Evolutionary conservation across 2,329 filamentous ascomycete species (phyloP).

Genomic region (Sarocladium brachiariae): DNA sequence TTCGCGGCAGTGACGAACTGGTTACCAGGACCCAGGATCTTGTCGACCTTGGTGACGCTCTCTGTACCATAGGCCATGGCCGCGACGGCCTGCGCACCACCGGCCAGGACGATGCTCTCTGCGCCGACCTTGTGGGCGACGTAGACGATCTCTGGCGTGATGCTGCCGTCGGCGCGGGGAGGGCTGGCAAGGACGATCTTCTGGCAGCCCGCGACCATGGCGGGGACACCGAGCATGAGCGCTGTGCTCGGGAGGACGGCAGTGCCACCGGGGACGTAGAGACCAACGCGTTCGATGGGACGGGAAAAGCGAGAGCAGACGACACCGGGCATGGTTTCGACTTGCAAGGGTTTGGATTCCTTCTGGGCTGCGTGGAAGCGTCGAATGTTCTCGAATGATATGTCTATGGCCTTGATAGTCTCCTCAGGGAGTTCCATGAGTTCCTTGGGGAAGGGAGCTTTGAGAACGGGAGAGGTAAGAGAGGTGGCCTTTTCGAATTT

Average conservation of each 20-base stretch:
- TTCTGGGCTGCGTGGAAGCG: constrained; percentile 91
- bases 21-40: constrained; percentile 95
- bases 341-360: constrained; percentile 70
- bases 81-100: constrained; percentile 90
- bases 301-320: constrained; percentile 88
- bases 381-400: constrained; percentile 88
- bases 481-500: constrained; percentile 97
- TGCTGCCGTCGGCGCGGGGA: constrained; percentile 77
- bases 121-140: constrained; percentile 94
- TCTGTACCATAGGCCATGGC: constrained; percentile 97
- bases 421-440: constrained; percentile 81
- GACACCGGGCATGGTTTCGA: constrained; percentile 98
- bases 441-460: constrained; percentile 76
- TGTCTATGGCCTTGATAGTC: constrained; percentile 86
- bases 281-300: constrained; percentile 89
- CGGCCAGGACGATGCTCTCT: constrained; percentile 90
- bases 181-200: constrained; percentile 92
- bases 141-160: constrained; percentile 97
- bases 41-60: constrained; percentile 92
- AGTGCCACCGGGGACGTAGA: constrained; percentile 93
- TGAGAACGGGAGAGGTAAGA: constrained; percentile 79
- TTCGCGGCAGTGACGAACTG: constrained; percentile 98
- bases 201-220: constrained; percentile 94
- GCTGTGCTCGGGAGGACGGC: constrained; percentile 96
- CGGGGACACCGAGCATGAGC: constrained; percentile 95